Evolutionary conservation across 2,329 filamentous ascomycete species (phyloP).

Genomic region (Scedosporium aurantiacum): DNA sequence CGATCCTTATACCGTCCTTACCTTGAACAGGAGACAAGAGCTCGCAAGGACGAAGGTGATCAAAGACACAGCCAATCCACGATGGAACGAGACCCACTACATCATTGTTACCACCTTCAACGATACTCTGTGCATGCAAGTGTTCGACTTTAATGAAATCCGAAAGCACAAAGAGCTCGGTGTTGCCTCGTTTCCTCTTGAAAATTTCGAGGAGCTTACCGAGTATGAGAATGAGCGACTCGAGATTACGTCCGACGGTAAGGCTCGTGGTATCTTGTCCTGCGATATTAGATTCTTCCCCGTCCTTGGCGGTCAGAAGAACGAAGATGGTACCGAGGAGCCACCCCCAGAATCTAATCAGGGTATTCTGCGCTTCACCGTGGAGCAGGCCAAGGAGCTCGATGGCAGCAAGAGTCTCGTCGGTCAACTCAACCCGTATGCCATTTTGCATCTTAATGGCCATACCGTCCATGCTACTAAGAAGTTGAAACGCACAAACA

Average conservation of each 20-base stretch:
- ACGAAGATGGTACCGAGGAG: slow-evolving; percentile 65
- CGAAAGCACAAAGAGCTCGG: slow-evolving; percentile 92
- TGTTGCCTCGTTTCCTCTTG: slow-evolving; percentile 71
- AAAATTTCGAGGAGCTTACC: slow-evolving; percentile 64
- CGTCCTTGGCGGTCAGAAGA: slow-evolving; percentile 61
- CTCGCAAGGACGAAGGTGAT: slow-evolving; percentile 84
- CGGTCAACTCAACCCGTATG: slow-evolving; percentile 85
- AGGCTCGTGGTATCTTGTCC: slow-evolving; percentile 67
- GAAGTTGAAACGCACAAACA: slow-evolving; percentile 93
- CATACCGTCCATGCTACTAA: slow-evolving; percentile 83
- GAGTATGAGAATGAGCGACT: slow-evolving; percentile 77
- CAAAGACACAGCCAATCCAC: slow-evolving; percentile 72
- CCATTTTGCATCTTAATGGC: slow-evolving; percentile 76
- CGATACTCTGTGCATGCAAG: slow-evolving; percentile 71
- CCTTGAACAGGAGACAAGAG: slow-evolving; percentile 70
- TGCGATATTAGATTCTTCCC: slow-evolving; percentile 93
- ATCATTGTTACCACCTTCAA: slow-evolving; percentile 86
- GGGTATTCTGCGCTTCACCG: slow-evolving; percentile 84
- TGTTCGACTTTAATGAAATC: slow-evolving; percentile 91
- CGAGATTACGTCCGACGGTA: slow-evolving; percentile 75
- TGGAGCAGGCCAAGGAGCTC: slow-evolving; percentile 93
- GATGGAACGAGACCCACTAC: slow-evolving; percentile 96
- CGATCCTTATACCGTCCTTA: slow-evolving; percentile 80
- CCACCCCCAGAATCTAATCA: slow-evolving; percentile 83
- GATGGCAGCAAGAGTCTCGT: slow-evolving; percentile 88